Percentiles rank a stretch among this genome's conserved stretches.
Evolutionary conservation across 1,139 yeast genomes (phyloP).

Genomic region (Entelexis paramagnoliae): DNA sequence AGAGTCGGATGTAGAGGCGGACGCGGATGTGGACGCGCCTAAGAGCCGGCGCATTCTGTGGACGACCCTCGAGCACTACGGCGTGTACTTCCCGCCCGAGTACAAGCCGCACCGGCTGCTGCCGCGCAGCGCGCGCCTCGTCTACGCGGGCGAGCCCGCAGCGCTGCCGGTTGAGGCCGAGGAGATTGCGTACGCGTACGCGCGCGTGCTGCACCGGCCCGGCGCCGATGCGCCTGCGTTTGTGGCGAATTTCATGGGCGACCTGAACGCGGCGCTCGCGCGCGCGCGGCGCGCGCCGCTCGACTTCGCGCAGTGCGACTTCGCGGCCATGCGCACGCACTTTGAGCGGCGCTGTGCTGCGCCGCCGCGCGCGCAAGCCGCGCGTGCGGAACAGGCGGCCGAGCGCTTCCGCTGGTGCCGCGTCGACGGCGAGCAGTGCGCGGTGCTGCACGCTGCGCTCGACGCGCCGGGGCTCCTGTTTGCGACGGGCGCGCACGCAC

Average conservation of each 20-base stretch:
- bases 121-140: conserved; percentile 66
- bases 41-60: conserved; percentile 34
- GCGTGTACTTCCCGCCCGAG: conserved; percentile 81
- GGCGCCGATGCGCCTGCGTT: conserved; percentile 82
- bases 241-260: conserved; percentile 75
- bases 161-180: conserved; percentile 71
- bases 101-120: conserved; percentile 58
- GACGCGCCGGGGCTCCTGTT: conserved; percentile 95
- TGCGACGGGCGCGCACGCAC: conserved; percentile 86
- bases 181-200: conserved; percentile 93
- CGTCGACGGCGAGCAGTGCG: conserved; percentile 80
- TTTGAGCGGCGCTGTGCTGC: neutral
- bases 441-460: conserved; percentile 83
- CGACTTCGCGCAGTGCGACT: conserved; percentile 54
- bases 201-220: conserved; percentile 77
- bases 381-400: conserved; percentile 46
- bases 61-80: conserved; percentile 77
- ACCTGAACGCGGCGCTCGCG: conserved; percentile 37
- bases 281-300: neutral
- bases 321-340: conserved; percentile 43
- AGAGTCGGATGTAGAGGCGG: neutral
- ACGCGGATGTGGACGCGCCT: too few relatives aligned
- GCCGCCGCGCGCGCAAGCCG: too few relatives aligned
- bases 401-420: too few relatives aligned
- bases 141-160: conserved; percentile 68